Evolutionary conservation across 768 basidiomycete species (phyloP).

Genomic region (Porphyrellus cyaneotinctus): DNA sequence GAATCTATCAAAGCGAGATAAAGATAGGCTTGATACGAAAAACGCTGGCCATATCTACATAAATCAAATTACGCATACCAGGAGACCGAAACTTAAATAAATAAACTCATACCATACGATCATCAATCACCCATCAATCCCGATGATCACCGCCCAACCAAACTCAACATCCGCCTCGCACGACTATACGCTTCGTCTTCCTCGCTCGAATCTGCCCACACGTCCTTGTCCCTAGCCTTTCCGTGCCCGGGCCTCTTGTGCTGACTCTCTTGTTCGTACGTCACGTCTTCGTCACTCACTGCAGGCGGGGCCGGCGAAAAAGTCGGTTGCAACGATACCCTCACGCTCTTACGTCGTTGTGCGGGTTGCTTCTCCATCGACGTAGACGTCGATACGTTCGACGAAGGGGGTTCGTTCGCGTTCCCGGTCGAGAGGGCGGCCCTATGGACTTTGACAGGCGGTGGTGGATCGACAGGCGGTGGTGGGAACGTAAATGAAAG

Average conservation of each 20-base stretch:
- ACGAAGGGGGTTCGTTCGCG: constrained; percentile 3
- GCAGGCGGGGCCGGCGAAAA: constrained; percentile 72
- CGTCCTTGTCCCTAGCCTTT: constrained; percentile 23
- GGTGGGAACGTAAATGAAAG: constrained; percentile 15
- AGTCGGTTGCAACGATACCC: constrained; percentile 73
- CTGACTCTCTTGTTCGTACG: constrained; percentile 8
- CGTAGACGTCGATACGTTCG: constrained; percentile 10
- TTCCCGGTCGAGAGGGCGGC: not conserved
- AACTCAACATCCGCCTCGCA: constrained; percentile 52
- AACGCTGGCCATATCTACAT: no score
- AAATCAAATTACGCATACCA: no score
- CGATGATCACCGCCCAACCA: constrained; percentile 42
- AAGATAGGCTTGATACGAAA: no score
- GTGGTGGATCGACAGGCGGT: constrained; percentile 11
- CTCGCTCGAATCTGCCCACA: constrained; percentile 76
- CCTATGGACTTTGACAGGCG: not conserved
- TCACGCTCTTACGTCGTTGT: constrained; percentile 63
- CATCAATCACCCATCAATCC: no score
- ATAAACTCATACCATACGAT: no score
- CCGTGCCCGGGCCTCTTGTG: not conserved
- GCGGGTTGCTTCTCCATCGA: constrained; percentile 8
- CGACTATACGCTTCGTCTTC: constrained; percentile 64
- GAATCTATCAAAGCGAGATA: no score
- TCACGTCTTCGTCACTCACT: constrained; percentile 46
- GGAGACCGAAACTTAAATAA: no score